A percentile compares a stretch with the other conserved stretches of the same genome.
Evolutionary conservation across 169 alveolate genomes (phyloP).

Genomic region (Babesia microti): DNA sequence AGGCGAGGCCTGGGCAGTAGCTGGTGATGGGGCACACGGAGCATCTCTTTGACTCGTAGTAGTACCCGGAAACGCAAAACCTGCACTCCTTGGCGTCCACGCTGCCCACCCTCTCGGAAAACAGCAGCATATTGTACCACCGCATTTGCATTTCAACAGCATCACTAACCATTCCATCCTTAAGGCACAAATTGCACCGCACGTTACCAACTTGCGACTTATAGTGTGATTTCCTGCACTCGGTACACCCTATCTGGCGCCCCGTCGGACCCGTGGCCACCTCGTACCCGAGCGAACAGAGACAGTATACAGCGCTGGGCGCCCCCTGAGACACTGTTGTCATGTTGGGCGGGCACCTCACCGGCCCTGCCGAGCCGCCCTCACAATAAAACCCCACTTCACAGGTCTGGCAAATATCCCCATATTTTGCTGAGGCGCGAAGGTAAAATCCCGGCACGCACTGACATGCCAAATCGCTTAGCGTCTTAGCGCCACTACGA

Average conservation of each 20-base stretch:
- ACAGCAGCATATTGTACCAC: constrained; percentile 3
- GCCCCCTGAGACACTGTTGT: constrained; percentile 28
- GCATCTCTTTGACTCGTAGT: constrained; percentile 16
- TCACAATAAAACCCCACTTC: constrained; percentile 30
- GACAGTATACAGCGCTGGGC: constrained; percentile 13
- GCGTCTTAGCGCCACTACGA: constrained; percentile 2
- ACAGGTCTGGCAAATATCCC: constrained; percentile 42
- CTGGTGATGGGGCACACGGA: constrained; percentile 42
- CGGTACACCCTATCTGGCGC: too few relatives aligned
- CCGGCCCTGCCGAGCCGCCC: constrained; percentile 16
- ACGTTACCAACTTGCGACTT: constrained; percentile 24
- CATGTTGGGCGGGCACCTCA: constrained; percentile 17
- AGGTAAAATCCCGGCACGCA: constrained; percentile 57
- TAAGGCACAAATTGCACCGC: constrained; percentile 22
- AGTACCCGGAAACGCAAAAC: constrained; percentile 51
- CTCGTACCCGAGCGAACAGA: constrained; percentile 37
- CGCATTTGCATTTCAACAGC: background rate
- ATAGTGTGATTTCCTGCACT: constrained; percentile 13
- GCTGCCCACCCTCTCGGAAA: constrained; percentile 35
- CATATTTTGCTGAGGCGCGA: background rate
- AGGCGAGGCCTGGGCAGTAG: constrained; percentile 51
- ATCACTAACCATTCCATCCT: constrained; percentile 4
- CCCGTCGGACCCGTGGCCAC: too few relatives aligned
- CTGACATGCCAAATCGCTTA: constrained; percentile 8
- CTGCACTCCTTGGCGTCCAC: constrained; percentile 34